phyloP scores from a whole-genome alignment of 1,284 basidiomycete genomes.

The Cryptococcus sp. region DNA sequence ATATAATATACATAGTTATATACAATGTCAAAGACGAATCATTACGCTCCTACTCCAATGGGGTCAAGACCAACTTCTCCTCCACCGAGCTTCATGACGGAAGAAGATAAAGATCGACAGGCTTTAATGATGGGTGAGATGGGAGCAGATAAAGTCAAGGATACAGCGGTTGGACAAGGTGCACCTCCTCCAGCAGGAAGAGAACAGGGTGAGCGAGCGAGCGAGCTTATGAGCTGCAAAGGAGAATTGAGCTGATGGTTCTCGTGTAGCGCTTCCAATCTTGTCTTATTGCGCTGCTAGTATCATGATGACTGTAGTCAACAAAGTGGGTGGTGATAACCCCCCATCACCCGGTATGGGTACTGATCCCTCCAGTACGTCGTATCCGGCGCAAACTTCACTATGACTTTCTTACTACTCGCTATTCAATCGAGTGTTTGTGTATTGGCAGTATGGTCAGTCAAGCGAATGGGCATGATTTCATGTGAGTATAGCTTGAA shows the following conservation, averaged over 20 bases:
- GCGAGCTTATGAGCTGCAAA: not conserved
- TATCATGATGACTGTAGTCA: constrained; percentile 96
- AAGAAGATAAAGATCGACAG: constrained; percentile 25
- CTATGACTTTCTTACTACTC: constrained; percentile 94
- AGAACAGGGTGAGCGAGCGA: constrained; percentile 14
- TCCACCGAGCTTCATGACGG: constrained; percentile 12
- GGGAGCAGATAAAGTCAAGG: constrained; percentile 7
- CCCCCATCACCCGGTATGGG: not conserved
- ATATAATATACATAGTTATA: not conserved
- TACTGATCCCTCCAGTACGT: constrained; percentile 50
- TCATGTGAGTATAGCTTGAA: constrained; percentile 50
- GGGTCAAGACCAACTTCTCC: constrained; percentile 35
- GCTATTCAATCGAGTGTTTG: constrained; percentile 88
- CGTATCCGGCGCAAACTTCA: constrained; percentile 87
- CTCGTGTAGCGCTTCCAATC: constrained; percentile 56
- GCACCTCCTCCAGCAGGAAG: not conserved
- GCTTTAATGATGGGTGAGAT: constrained; percentile 24
- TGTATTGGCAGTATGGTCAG: constrained; percentile 65
- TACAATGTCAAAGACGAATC: constrained; percentile 35
- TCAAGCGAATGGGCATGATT: constrained; percentile 78
- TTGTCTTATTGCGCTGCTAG: constrained; percentile 88
- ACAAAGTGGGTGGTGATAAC: constrained; percentile 64
- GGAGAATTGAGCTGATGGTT: not conserved
- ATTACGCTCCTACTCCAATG: constrained; percentile 33
- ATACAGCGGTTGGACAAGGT: not conserved